Conservation (phyloP, 768 basidiomycete genomes). For the Cyathus striatus region DNA sequence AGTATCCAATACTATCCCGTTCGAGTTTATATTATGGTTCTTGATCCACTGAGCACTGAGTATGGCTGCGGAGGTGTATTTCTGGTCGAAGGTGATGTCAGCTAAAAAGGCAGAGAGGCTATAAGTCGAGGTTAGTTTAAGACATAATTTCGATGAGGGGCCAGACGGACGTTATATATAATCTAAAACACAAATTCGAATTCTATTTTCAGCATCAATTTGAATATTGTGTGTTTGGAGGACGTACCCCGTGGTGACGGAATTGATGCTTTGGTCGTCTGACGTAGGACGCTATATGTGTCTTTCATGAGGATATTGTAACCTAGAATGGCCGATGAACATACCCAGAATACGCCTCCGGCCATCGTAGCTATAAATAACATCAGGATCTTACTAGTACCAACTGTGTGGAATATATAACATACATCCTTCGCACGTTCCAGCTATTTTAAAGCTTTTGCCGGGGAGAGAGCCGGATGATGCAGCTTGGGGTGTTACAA, state of each 20-base stretch:
- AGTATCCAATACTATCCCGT: constrained; percentile 41
- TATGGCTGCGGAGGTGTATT: constrained; percentile 42
- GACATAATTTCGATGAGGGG: too few species aligned
- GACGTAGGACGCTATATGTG: constrained; percentile 31
- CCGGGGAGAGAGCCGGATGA: constrained; percentile 26
- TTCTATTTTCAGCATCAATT: neutral
- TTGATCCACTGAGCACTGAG: constrained; percentile 44
- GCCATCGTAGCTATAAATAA: constrained; percentile 36
- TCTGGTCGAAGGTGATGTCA: constrained; percentile 35
- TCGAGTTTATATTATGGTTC: constrained; percentile 35
- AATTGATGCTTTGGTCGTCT: constrained; percentile 39
- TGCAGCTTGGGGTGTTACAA: constrained; percentile 36
- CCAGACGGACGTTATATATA: neutral
- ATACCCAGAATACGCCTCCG: constrained; percentile 49
- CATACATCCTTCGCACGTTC: constrained; percentile 39
- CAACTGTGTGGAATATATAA: constrained; percentile 2
- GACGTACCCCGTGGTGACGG: constrained; percentile 45
- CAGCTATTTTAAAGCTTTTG: constrained; percentile 34
- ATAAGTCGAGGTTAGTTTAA: too few species aligned
- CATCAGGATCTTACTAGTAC: neutral
- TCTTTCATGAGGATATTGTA: neutral
- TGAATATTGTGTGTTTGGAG: neutral
- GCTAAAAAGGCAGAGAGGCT: constrained; percentile 48
- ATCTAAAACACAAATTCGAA: neutral
- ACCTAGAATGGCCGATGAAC: neutral